These are phyloP conservation scores for Wickerhamiella azymoides DNA, from an alignment of 805 yeast genomes.

Conservation along the genomic window DNA sequence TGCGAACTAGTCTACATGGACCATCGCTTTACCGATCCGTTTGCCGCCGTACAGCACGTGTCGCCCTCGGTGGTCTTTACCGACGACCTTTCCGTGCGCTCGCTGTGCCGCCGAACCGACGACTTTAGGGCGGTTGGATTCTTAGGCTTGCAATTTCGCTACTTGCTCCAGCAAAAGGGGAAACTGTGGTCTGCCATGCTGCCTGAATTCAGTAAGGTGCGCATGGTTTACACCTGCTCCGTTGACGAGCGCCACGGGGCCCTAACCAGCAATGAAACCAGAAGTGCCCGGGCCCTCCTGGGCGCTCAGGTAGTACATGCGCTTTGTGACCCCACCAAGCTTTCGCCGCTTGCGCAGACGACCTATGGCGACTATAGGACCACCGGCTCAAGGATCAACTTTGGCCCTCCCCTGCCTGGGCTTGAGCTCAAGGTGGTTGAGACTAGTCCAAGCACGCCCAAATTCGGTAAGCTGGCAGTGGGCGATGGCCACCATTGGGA, in stretches of 20 bases:
- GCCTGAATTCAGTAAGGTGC: conserved; percentile 18
- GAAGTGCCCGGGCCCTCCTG: conserved; percentile 22
- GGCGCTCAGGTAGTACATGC: conserved; percentile 27
- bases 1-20: conserved; percentile 15
- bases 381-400: not conserved
- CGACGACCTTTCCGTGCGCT: conserved; percentile 22
- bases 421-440: conserved; percentile 1
- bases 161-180: conserved; percentile 20
- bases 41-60: conserved; percentile 14
- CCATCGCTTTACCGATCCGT: conserved; percentile 14
- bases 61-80: conserved; percentile 22
- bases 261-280: conserved; percentile 18
- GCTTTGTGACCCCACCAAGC: conserved; percentile 19
- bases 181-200: conserved; percentile 16
- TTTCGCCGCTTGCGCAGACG: conserved; percentile 27
- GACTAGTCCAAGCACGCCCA: not conserved
- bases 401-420: conserved; percentile 9
- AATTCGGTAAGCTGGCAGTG: conserved; percentile 1
- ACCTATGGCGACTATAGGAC: conserved; percentile 20
- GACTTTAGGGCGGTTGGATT: conserved; percentile 14
- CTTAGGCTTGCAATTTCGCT: conserved; percentile 11
- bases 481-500: not conserved
- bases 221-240: conserved; percentile 21
- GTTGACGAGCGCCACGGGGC: conserved; percentile 13
- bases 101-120: conserved; percentile 19